Evolutionary conservation across 176 grass and related monocot species (phyloP), one percentile per base, ranked within the genome.

Genomic region (Eragrostis nindensis): DNA sequence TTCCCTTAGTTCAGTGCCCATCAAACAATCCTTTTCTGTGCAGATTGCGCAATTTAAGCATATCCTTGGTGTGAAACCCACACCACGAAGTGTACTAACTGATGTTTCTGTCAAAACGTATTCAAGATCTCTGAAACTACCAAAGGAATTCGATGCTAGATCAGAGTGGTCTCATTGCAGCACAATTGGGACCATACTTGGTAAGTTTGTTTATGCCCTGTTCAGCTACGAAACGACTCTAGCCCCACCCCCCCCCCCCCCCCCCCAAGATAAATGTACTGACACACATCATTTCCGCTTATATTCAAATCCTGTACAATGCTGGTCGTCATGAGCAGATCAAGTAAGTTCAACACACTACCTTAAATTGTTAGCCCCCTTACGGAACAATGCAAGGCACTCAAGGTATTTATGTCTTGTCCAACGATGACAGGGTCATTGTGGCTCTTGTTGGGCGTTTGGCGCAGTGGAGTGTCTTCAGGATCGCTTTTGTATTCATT

Each of bases 361-460:
- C 66, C 38, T 59, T 71, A 74, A 39, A 53, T 67, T 48, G 1
- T 68, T 83, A 68, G 19, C 9, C 5, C n/a, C 8, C 67, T 67
- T 85, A 68, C 22, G 2, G 8, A 14, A 75, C 0, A 12, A 79
- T 36, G 29, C 76, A 43, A 53, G 66, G 70, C 56, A 25, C 36
- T 80, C 26, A 85, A 39, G 66, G 22, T 73, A 39, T 85, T n/a
- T 10, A 22, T 59, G 44, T 71, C 1, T 82, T 73, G 49, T 59
- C 68, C 88, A 25, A 64, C 13, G 16, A 78, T 79, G 22, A 56
- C 86, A 98, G 90, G 92, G 95, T 53, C 95, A 98, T 41, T 98
- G 92, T 87, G 95, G 95, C 46, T 92, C 95, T 8, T 94, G 95
- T 42, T 98, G 92, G 95, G 95, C 92, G 53, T 94, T 98, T 85